These are phyloP conservation scores for Fusarium austroafricanum DNA, from an alignment of 2,329 filamentous ascomycete genomes.

Conservation along the genomic window DNA sequence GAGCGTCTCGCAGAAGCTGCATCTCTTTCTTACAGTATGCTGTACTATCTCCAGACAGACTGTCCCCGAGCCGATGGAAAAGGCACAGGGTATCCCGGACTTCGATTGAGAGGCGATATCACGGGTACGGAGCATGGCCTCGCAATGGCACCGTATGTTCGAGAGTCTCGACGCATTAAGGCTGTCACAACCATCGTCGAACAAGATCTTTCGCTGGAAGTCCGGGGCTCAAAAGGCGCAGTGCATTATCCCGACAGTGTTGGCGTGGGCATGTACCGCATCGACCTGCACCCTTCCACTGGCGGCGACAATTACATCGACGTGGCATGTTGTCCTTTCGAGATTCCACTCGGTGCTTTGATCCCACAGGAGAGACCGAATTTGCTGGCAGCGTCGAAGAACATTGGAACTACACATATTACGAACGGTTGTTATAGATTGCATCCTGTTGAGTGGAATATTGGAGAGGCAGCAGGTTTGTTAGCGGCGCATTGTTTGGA, in stretches of 20 bases:
- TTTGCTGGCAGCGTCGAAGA: constrained; percentile 44
- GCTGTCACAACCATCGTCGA: constrained; percentile 44
- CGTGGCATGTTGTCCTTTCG: constrained; percentile 46
- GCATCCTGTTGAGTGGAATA: constrained; percentile 48
- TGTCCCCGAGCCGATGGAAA: constrained; percentile 43
- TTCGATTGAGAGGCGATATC: constrained; percentile 44
- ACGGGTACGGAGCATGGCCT: constrained; percentile 46
- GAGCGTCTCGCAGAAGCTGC: constrained; percentile 32
- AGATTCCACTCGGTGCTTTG: constrained; percentile 44
- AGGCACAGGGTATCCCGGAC: constrained; percentile 41
- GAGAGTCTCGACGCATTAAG: constrained; percentile 44
- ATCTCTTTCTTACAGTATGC: constrained; percentile 45
- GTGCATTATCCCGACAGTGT: constrained; percentile 44
- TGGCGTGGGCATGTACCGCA: constrained; percentile 47
- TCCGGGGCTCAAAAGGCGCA: constrained; percentile 39
- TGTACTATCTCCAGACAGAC: constrained; percentile 46
- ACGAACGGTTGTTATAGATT: constrained; percentile 46
- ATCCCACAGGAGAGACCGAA: constrained; percentile 37
- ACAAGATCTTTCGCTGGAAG: constrained; percentile 41
- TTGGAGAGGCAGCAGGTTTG: constrained; percentile 44
- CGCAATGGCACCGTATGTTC: constrained; percentile 46
- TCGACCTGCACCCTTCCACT: constrained; percentile 46
- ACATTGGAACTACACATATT: constrained; percentile 47
- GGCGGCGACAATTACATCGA: constrained; percentile 48
- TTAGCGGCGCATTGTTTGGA: constrained; percentile 44